Evolutionary conservation across 371 early-diverging fungal species (phyloP), one percentile per base, ranked within the genome.

Genomic region (Mortierella sp.): DNA sequence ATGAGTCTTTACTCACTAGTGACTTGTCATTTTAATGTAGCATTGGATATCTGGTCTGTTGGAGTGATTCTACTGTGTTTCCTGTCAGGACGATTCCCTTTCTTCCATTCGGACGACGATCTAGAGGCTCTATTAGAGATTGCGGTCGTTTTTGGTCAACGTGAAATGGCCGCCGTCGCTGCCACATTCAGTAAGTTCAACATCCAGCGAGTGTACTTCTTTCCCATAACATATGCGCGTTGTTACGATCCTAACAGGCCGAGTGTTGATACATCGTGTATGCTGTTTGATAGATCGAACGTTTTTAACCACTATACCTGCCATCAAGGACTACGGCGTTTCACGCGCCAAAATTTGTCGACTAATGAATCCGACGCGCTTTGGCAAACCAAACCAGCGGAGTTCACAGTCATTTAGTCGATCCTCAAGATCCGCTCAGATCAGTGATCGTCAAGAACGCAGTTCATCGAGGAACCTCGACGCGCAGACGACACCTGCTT

Each of bases 61-160:
- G 99, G 99, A 24, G 98, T 98, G 0, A 97, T 97, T 48, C 88
- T 99, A 43, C 88, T 98, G 5, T 94, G 92, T 48, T 88, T 99
- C 58, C 80, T 99, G 72, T 91, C 97, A 1, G 92, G 93, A 12
- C 89, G 95, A 43, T 99, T 97, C 88, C 99, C 99, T 3, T 99
- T 99, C 81, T 99, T 99, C 85, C 88, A 95, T 41, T 94, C 96
- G 0, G 90, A 90, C 49, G 97, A 97, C 77, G 99, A 99, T 81
- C 89, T 92, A 16, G 98, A 99, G 54, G 95, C 97, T 5, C 81
- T 99, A 32, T 88, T 98, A 32, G 99, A 99, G 89, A 88, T 99
- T 4, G 97, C 96, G 0, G 91, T 91, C 71, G 83, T 99, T 18
- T 99, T 96, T 90, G 99, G 99, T 0, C 87, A 89, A 38, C 76